A percentile compares a stretch with the other conserved stretches of the same genome.
phyloP scores from a whole-genome alignment of 257 asterid species.

The Solanum tacnaense region DNA sequence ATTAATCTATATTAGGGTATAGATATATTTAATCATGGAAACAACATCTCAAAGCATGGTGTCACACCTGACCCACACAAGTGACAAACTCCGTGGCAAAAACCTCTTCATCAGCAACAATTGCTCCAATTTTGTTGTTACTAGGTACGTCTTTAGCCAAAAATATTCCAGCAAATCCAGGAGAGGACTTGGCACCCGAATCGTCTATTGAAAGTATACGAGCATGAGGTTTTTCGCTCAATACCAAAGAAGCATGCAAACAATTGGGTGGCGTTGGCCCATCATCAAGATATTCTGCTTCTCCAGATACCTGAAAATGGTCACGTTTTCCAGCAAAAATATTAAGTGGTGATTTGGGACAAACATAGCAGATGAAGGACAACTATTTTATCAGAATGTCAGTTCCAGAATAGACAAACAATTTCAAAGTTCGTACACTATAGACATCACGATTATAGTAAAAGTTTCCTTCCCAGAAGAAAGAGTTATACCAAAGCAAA shows the following conservation, averaged over 20 bases:
- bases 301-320: conserved; percentile 77
- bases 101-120: conserved; percentile 70
- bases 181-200: conserved; percentile 57
- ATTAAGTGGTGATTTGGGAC: not conserved
- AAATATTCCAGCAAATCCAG: conserved; percentile 78
- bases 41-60: not conserved
- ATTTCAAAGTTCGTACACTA: not conserved
- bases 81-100: conserved; percentile 73
- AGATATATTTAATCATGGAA: not conserved
- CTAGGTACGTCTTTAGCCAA: conserved; percentile 79
- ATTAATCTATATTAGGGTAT: not conserved
- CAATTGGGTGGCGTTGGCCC: conserved; percentile 80
- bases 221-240: conserved; percentile 92
- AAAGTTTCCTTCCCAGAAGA: not conserved
- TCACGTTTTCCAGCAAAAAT: conserved; percentile 8
- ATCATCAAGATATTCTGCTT: conserved; percentile 96
- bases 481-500: not conserved
- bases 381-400: not conserved
- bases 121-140: conserved; percentile 49
- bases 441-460: not conserved
- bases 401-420: not conserved
- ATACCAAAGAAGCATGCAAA: conserved; percentile 64
- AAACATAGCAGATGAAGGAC: not conserved
- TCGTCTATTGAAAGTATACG: conserved; percentile 65
- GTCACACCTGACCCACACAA: conserved; percentile 86